A percentile compares a stretch with the other conserved stretches of the same genome.
phyloP scores from a whole-genome alignment of 192 early-diverging fungal species.

The Coemansia sp. region DNA sequence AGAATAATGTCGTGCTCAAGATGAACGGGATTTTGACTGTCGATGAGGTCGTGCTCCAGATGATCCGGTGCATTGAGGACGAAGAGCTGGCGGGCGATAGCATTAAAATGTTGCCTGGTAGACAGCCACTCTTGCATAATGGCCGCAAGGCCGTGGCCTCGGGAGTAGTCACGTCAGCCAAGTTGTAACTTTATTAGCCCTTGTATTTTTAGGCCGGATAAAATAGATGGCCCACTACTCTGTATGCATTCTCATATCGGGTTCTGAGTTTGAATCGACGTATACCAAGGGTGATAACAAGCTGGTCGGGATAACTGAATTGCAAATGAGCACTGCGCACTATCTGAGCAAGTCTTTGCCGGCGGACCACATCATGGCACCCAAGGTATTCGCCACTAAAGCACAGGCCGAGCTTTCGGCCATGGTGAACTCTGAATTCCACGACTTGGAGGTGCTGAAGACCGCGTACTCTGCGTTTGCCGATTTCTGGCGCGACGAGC shows the following conservation, averaged over 20 bases:
- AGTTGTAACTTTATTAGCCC: slow-evolving; percentile 15
- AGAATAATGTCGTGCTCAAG: slow-evolving; percentile 16
- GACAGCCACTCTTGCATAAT: slow-evolving; percentile 31
- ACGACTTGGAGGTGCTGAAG: slow-evolving; percentile 75
- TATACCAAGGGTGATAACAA: slow-evolving; percentile 80
- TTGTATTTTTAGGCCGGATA: slow-evolving; percentile 13
- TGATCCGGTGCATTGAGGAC: slow-evolving; percentile 62
- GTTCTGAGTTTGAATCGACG: slow-evolving; percentile 59
- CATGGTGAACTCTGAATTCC: slow-evolving; percentile 64
- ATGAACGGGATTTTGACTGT: slow-evolving; percentile 36
- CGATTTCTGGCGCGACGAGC: slow-evolving; percentile 70
- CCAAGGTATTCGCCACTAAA: slow-evolving; percentile 67
- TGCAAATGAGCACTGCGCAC: slow-evolving; percentile 76
- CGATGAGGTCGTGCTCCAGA: slow-evolving; percentile 59
- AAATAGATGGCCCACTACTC: slow-evolving; percentile 70
- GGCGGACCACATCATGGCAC: slow-evolving; percentile 63
- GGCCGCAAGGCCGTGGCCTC: slow-evolving; percentile 40
- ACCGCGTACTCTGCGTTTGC: slow-evolving; percentile 79
- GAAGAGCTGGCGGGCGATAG: slow-evolving; percentile 56
- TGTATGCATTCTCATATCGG: slow-evolving; percentile 59
- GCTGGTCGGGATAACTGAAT: slow-evolving; percentile 74
- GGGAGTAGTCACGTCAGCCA: slow-evolving; percentile 25
- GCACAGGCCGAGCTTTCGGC: slow-evolving; percentile 16
- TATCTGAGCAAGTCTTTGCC: slow-evolving; percentile 65
- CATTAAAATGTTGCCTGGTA: slow-evolving; percentile 41